Evolutionary conservation across 2,329 filamentous ascomycete species (phyloP).

Genomic region (Cryphonectria nitschkei): DNA sequence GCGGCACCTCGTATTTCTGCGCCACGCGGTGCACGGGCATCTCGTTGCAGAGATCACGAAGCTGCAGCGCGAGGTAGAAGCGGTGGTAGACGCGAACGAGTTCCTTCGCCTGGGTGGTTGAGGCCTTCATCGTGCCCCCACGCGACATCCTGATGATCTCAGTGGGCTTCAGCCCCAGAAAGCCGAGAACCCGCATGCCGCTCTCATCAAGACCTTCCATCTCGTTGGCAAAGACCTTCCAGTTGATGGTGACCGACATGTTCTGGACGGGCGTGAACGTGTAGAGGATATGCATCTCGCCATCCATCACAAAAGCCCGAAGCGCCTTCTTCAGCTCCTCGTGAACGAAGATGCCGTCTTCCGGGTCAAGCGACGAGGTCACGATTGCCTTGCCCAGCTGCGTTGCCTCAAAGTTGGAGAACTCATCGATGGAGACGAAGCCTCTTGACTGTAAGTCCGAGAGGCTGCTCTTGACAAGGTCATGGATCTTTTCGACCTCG

Average conservation of each 20-base stretch:
- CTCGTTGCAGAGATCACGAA: slow-evolving; percentile 80
- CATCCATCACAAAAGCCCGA: slow-evolving; percentile 76
- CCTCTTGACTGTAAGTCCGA: slow-evolving; percentile 57
- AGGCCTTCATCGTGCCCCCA: slow-evolving; percentile 67
- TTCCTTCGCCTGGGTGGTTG: slow-evolving; percentile 62
- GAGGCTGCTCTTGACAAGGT: slow-evolving; percentile 62
- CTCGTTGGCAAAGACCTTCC: slow-evolving; percentile 73
- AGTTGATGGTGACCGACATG: slow-evolving; percentile 62
- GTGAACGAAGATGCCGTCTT: slow-evolving; percentile 75
- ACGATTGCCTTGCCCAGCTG: slow-evolving; percentile 72
- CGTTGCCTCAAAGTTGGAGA: slow-evolving; percentile 62
- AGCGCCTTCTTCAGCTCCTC: slow-evolving; percentile 70
- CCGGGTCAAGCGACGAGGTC: slow-evolving; percentile 71
- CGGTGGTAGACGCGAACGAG: slow-evolving; percentile 68
- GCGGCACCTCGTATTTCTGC: slow-evolving; percentile 69
- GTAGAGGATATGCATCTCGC: slow-evolving; percentile 80
- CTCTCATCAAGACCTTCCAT: slow-evolving; percentile 73
- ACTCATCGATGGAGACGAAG: slow-evolving; percentile 56
- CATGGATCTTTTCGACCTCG: slow-evolving; percentile 51
- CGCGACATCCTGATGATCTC: slow-evolving; percentile 71
- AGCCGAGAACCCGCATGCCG: slow-evolving; percentile 67
- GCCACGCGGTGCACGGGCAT: slow-evolving; percentile 71
- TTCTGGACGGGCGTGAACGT: slow-evolving; percentile 75
- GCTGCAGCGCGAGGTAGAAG: slow-evolving; percentile 75
- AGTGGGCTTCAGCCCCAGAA: slow-evolving; percentile 70